Conservation (phyloP, 1,139 yeast species). For the Sugiyamaella paludigena region DNA sequence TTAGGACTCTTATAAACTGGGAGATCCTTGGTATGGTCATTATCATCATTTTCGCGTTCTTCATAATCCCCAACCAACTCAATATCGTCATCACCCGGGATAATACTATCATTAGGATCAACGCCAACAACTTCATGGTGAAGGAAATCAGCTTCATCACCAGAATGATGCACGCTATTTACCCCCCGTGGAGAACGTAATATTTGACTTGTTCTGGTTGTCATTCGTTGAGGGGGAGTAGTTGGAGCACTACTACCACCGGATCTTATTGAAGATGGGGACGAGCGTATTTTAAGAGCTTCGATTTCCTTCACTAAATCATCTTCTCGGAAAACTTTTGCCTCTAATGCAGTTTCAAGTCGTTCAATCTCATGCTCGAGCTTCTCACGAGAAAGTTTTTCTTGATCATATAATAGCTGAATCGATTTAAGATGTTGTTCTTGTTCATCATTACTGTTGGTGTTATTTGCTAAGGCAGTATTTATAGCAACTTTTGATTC, state of each 20-base stretch:
- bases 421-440: not conserved
- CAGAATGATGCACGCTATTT: no score
- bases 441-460: not conserved
- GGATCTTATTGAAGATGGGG: slow-evolving; percentile 6
- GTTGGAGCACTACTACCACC: slow-evolving; percentile 7
- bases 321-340: slow-evolving; percentile 32
- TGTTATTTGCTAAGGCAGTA: not conserved
- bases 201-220: not conserved
- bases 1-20: slow-evolving; percentile 20
- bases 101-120: no score
- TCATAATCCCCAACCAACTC: slow-evolving; percentile 20
- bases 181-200: not conserved
- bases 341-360: slow-evolving; percentile 34
- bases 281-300: slow-evolving; percentile 32
- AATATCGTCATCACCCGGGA: not conserved
- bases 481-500: not conserved
- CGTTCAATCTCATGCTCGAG: slow-evolving; percentile 29
- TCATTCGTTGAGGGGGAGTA: not conserved
- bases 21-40: slow-evolving; percentile 25
- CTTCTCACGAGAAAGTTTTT: slow-evolving; percentile 10
- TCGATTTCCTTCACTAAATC: slow-evolving; percentile 33
- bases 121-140: no score
- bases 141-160: no score
- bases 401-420: slow-evolving; percentile 1
- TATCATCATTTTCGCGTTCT: slow-evolving; percentile 40